These are phyloP conservation scores for Rachicladosporium sp. DNA, from an alignment of 2,329 filamentous ascomycete genomes.

Conservation along the genomic window DNA sequence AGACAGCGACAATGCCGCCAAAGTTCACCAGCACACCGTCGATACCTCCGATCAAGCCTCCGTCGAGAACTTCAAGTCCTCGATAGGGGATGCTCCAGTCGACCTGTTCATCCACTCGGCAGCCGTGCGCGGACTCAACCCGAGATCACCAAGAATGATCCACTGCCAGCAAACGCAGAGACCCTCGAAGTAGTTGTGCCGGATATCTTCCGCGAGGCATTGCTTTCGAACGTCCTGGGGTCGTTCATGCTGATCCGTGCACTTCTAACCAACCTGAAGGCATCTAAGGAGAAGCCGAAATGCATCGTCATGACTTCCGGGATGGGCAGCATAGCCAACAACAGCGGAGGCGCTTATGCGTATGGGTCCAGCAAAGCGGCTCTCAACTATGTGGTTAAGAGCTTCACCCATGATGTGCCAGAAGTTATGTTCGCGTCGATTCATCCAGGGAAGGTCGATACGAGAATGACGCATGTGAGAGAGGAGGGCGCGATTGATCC, in stretches of 20 bases:
- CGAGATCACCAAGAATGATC: conserved; percentile 2
- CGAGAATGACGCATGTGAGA: conserved; percentile 4
- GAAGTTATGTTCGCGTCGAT: conserved; percentile 4
- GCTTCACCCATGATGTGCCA: conserved; percentile 3
- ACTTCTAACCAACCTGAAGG: conserved; percentile 3
- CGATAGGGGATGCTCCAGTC: conserved; percentile 1
- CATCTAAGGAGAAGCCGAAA: not conserved
- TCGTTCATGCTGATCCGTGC: conserved; percentile 5
- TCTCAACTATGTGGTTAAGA: conserved; percentile 5
- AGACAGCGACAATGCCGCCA: conserved; percentile 1
- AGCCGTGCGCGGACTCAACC: conserved; percentile 3
- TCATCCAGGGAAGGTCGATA: conserved; percentile 5
- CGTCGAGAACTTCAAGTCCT: conserved; percentile 1
- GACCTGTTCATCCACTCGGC: conserved; percentile 6
- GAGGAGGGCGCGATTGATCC: conserved; percentile 4
- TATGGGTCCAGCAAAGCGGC: conserved; percentile 5
- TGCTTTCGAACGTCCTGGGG: conserved; percentile 2
- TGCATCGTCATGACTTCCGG: conserved; percentile 5
- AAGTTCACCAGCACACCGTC: conserved; percentile 3
- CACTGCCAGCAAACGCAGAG: conserved; percentile 3
- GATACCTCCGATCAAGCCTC: conserved; percentile 2
- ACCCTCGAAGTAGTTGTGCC: conserved; percentile 3
- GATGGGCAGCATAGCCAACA: conserved; percentile 5
- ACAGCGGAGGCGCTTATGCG: conserved; percentile 4
- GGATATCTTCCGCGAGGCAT: conserved; percentile 3